A percentile compares a stretch with the other conserved stretches of the same genome.
Evolutionary conservation across 164 flowering plant species (phyloP).

Genomic region (Magnolia sinica): DNA sequence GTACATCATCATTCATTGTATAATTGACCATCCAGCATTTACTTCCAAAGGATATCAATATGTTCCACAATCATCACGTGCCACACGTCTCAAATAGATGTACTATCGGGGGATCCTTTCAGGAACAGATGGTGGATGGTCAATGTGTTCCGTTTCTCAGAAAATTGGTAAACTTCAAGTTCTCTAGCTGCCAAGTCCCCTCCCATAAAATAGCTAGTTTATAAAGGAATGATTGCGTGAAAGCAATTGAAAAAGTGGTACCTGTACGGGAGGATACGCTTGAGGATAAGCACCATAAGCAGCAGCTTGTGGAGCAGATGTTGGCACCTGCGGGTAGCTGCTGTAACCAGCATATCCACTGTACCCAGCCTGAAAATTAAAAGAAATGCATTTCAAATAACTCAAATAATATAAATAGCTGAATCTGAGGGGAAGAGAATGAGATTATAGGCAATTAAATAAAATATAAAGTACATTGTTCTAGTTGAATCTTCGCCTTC

Average conservation of each 20-base stretch:
- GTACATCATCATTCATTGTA: neutral
- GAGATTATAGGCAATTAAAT: neutral
- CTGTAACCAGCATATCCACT: constrained; percentile 53
- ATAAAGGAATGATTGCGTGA: neutral
- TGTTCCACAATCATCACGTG: neutral
- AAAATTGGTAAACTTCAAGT: neutral
- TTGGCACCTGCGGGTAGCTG: constrained; percentile 55
- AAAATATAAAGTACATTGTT: neutral
- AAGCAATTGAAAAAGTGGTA: constrained; percentile 14
- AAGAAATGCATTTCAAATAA: neutral
- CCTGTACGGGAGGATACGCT: constrained; percentile 67
- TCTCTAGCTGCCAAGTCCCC: neutral
- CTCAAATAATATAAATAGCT: no score
- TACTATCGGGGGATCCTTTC: neutral
- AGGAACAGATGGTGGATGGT: neutral
- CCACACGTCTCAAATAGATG: neutral
- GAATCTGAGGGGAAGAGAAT: neutral
- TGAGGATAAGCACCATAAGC: constrained; percentile 73
- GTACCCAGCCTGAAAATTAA: constrained; percentile 48
- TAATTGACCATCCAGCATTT: neutral
- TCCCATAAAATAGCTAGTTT: neutral
- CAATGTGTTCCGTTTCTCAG: neutral
- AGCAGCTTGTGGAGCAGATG: constrained; percentile 60
- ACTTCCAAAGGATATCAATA: neutral
- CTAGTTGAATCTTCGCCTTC: neutral